Evolutionary conservation across 768 basidiomycete genomes (phyloP).

Genomic region (Arthromyces matolae): DNA sequence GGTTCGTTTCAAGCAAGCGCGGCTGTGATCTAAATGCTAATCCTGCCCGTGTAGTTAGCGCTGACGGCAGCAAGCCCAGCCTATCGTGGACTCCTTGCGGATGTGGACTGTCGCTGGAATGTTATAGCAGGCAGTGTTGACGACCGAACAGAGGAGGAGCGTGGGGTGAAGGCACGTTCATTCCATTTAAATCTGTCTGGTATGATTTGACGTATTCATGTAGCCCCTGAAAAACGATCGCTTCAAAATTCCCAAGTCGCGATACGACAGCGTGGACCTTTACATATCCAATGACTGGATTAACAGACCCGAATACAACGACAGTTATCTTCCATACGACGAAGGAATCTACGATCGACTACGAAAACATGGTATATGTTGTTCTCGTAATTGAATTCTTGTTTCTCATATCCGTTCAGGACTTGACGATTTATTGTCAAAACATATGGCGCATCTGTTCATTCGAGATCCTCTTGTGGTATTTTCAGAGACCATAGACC

Average conservation of each 20-base stretch:
- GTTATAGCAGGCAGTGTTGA: conserved; percentile 99
- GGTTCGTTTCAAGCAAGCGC: conserved; percentile 41
- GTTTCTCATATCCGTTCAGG: conserved; percentile 40
- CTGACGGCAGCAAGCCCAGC: conserved; percentile 92
- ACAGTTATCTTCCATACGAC: conserved; percentile 79
- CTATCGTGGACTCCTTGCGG: conserved; percentile 91
- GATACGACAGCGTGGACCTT: conserved; percentile 93
- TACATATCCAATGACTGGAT: conserved; percentile 86
- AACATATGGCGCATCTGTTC: conserved; percentile 92
- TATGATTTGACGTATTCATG: neutral
- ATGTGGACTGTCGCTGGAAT: conserved; percentile 98
- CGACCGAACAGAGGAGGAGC: conserved; percentile 93
- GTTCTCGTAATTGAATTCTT: neutral
- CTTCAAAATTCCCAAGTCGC: conserved; percentile 89
- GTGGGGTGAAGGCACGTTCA: conserved; percentile 68
- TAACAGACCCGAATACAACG: conserved; percentile 94
- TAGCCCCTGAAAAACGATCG: conserved; percentile 76
- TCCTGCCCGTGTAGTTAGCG: conserved; percentile 63
- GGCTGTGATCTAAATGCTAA: conserved; percentile 12
- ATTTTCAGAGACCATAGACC: conserved; percentile 90
- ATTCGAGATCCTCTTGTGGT: conserved; percentile 96
- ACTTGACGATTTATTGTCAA: conserved; percentile 81
- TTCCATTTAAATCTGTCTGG: neutral
- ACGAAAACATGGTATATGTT: conserved; percentile 62
- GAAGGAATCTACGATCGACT: conserved; percentile 69